These are phyloP conservation scores for Phaffia tasmanica DNA, from an alignment of 768 basidiomycete species.

Conservation along the genomic window DNA sequence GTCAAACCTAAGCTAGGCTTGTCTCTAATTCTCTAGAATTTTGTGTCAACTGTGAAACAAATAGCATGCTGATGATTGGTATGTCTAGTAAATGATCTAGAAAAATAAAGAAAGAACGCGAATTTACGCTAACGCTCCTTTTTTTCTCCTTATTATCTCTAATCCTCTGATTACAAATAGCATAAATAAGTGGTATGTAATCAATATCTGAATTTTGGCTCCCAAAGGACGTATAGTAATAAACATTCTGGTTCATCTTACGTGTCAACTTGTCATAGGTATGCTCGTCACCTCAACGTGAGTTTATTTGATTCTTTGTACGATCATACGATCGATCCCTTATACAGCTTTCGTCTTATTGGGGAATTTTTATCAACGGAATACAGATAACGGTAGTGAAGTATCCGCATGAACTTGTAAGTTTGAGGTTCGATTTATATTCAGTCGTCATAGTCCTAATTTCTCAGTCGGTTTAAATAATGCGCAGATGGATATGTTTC, in stretches of 20 bases:
- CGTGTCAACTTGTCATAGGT: too few species aligned
- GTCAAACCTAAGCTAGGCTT: not conserved
- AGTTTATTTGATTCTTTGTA: not conserved
- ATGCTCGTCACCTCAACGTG: conserved; percentile 13
- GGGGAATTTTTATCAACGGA: not conserved
- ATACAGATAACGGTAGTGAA: conserved; percentile 23
- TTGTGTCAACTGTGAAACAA: too few species aligned
- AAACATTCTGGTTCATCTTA: not conserved
- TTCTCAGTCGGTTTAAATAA: too few species aligned
- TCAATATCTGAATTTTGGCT: not conserved
- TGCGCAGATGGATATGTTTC: conserved; percentile 20
- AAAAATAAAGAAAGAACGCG: too few species aligned
- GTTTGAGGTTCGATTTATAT: too few species aligned
- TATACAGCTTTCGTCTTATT: not conserved
- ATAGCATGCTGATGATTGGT: conserved; percentile 21
- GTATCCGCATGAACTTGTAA: conserved; percentile 22
- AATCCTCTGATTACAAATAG: not conserved
- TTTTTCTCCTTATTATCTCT: not conserved
- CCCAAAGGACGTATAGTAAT: not conserved
- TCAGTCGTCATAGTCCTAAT: too few species aligned
- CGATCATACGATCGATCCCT: not conserved
- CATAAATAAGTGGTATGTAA: conserved; percentile 23
- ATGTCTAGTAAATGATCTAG: too few species aligned
- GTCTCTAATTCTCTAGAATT: too few species aligned
- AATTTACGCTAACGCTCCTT: not conserved